Base-by-base conservation (phyloP, 1,139 yeast genomes). In the Kluyveromyces sp. region DNA sequence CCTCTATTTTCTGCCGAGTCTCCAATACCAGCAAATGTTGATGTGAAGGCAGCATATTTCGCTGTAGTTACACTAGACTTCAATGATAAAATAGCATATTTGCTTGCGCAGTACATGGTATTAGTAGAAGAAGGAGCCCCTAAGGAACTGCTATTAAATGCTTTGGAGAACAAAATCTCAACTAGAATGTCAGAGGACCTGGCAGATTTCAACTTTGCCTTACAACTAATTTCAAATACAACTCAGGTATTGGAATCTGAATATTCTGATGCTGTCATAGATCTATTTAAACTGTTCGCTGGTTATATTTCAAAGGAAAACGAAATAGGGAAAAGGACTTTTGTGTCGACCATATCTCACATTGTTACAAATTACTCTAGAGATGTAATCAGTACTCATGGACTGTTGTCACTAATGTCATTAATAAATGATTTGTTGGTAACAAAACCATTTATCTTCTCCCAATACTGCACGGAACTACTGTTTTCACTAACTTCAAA, bases 381-480 rank as follows among this genome's bases (percentile, higher is more conserved):
- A 7, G 26, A 15, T 1, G 26, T 31, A 7, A 26, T 39, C 2
- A 32, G 45, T 1, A 33, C 37, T 21, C 39, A 37, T 2, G 39
- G 52, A 0, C 29, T 57, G 1, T 8, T 58, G 3, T 29, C 48
- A 1, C 41, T 60, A 1, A 28, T 67, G 3, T 48, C 52, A 3
- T 49, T 64, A 2, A 45, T 79, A n/a, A 75, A 71, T 45, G 47
- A 57, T 0, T 54, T 73, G 15, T 64, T 83, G 27, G 65, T 75
- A 6, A 75, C 75, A 3, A 74, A 74, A 52, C 57, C 77, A 0
- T 80, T 87, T 84, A 54, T 77, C 1, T 72, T 86, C 46, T 71
- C 76, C n/a, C 96, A 87, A 60, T 83, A 83, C 58, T 62, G 77
- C 2, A 65, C 83, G 25, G 96, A 88, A 60, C 54, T 73, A 31